Percentiles rank a stretch among this genome's conserved stretches.
These are phyloP conservation scores for Lupinus albus DNA, from an alignment of 306 rosid genomes.

Conservation along the genomic window DNA sequence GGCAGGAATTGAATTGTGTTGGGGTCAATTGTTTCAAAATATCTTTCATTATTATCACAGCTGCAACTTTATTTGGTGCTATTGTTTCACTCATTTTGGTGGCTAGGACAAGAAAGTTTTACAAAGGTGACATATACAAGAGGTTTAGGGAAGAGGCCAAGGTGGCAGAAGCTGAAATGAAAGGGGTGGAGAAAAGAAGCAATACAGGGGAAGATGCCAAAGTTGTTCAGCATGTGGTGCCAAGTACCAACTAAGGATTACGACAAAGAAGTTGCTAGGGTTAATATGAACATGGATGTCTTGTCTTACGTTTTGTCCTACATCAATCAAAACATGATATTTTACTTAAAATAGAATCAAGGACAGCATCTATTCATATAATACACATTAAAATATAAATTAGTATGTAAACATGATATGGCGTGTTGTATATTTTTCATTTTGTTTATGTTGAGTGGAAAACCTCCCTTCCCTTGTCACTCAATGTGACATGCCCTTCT, in stretches of 20 bases:
- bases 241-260: conserved; percentile 9
- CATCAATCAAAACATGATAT: too few relatives aligned
- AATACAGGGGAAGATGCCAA: neutral
- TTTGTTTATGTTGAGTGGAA: conserved; percentile 12
- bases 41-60: conserved; percentile 50
- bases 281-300: too few relatives aligned
- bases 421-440: conserved; percentile 22
- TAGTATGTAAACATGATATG: too few relatives aligned
- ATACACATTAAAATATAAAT: too few relatives aligned
- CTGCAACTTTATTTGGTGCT: conserved; percentile 49
- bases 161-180: conserved; percentile 23
- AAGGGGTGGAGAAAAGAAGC: neutral
- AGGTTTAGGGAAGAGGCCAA: conserved; percentile 27
- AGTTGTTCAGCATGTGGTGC: conserved; percentile 21
- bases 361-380: too few relatives aligned
- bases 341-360: too few relatives aligned
- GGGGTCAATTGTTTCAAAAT: conserved; percentile 48
- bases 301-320: too few relatives aligned
- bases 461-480: conserved; percentile 5
- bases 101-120: conserved; percentile 58
- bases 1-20: conserved; percentile 47
- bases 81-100: conserved; percentile 49
- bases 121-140: conserved; percentile 52
- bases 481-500: neutral
- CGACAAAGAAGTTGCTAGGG: neutral